These are phyloP conservation scores for Stephanodiscus triporus DNA, from an alignment of 108 stramenopile genomes.

Conservation along the genomic window DNA sequence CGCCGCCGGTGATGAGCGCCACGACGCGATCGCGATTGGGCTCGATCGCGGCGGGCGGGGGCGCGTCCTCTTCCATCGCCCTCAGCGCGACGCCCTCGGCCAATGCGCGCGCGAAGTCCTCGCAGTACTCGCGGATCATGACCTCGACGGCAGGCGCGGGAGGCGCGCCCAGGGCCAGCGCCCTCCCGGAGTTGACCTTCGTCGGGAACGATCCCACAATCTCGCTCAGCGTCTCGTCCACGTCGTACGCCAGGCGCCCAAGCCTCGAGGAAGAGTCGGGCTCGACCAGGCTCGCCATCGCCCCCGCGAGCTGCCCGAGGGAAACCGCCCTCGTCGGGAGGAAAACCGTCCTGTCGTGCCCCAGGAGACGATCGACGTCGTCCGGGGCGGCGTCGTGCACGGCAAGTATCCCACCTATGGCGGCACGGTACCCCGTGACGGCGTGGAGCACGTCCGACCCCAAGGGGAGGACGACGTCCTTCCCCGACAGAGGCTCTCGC, in stretches of 20 bases:
- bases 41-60: not conserved
- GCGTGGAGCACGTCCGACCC: constrained; percentile 53
- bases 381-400: constrained; percentile 49
- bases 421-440: constrained; percentile 51
- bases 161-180: constrained; percentile 46
- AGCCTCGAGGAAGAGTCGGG: constrained; percentile 18
- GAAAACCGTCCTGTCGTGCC: constrained; percentile 67
- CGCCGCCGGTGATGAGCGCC: constrained; percentile 76
- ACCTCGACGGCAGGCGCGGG: constrained; percentile 42
- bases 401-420: constrained; percentile 49
- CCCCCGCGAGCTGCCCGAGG: constrained; percentile 45
- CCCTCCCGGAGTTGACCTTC: constrained; percentile 52
- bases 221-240: constrained; percentile 45
- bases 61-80: not conserved
- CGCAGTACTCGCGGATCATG: constrained; percentile 56
- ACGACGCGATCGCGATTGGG: constrained; percentile 32
- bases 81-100: constrained; percentile 35
- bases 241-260: constrained; percentile 51
- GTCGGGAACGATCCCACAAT: constrained; percentile 59
- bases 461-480: constrained; percentile 45
- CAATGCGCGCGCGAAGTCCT: constrained; percentile 48
- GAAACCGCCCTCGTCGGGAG: constrained; percentile 51
- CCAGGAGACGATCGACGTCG: constrained; percentile 45
- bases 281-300: constrained; percentile 39
- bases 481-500: constrained; percentile 57